These are phyloP conservation scores for Colletotrichum sp. DNA, from an alignment of 2,329 filamentous ascomycete genomes.

Conservation along the genomic window DNA sequence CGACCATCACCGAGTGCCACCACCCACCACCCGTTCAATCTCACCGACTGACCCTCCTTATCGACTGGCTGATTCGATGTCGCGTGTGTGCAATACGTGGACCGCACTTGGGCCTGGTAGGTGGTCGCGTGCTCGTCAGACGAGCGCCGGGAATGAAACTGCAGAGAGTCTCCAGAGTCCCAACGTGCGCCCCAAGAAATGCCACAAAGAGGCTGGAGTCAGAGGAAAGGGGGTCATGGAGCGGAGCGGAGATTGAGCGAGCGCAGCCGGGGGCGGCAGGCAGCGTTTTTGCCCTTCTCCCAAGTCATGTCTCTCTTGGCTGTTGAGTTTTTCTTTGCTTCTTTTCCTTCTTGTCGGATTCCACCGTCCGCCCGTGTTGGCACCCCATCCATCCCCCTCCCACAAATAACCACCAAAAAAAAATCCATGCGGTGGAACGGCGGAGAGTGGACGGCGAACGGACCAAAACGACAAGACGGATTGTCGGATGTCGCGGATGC, in stretches of 20 bases:
- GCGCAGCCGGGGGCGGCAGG: neutral
- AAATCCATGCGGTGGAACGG: neutral
- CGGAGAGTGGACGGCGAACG: neutral
- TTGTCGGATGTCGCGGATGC: conserved; percentile 19
- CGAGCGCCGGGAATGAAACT: neutral
- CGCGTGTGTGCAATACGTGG: neutral
- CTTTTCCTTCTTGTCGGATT: neutral
- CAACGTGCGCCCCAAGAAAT: neutral
- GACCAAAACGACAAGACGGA: conserved; percentile 14
- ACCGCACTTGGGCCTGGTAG: neutral
- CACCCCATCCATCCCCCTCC: neutral
- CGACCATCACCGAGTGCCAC: neutral
- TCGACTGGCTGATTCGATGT: neutral
- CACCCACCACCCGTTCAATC: neutral
- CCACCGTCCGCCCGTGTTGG: neutral
- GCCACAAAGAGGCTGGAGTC: neutral
- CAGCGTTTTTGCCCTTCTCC: neutral
- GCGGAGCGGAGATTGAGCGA: neutral
- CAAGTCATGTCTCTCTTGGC: neutral
- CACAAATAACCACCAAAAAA: neutral
- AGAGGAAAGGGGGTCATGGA: neutral
- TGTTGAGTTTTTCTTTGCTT: neutral
- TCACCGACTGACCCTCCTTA: neutral
- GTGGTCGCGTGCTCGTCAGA: neutral
- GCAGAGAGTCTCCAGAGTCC: neutral